Percentiles rank a stretch among this genome's conserved stretches.
phyloP scores from a whole-genome alignment of 352 stramenopile genomes.

The Pythium biforme region DNA sequence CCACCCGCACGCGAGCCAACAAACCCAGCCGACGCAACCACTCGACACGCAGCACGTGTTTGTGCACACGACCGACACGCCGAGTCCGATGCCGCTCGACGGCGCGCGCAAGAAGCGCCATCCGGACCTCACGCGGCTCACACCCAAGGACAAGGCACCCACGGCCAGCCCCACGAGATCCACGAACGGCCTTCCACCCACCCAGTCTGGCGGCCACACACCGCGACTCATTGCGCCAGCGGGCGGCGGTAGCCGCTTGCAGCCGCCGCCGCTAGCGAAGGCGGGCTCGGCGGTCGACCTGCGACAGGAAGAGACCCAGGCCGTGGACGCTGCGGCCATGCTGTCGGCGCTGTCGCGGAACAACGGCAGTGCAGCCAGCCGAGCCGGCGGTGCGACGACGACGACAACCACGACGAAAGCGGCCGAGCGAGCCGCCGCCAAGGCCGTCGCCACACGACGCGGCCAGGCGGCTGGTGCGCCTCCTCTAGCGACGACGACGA shows the following conservation, averaged over 20 bases:
- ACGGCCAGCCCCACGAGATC: constrained; percentile 2
- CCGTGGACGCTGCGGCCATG: constrained; percentile 9
- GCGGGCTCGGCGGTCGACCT: neutral
- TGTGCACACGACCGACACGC: neutral
- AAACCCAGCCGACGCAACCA: neutral
- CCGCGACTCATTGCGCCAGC: constrained; percentile 15
- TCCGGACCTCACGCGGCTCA: constrained; percentile 17
- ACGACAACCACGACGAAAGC: neutral
- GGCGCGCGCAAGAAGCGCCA: constrained; percentile 13
- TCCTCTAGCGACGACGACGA: neutral
- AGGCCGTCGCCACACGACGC: neutral
- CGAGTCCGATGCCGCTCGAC: neutral
- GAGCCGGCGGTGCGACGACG: neutral
- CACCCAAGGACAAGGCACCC: constrained; percentile 17
- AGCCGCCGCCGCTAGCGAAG: neutral
- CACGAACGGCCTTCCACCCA: neutral
- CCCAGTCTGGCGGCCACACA: neutral
- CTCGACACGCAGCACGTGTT: neutral
- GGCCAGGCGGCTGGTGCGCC: neutral
- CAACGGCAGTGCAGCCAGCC: neutral
- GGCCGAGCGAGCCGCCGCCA: too few relatives aligned
- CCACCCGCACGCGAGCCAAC: neutral
- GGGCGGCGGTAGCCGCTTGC: neutral
- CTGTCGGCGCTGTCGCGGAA: constrained; percentile 17
- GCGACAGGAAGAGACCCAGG: constrained; percentile 23